Evolutionary conservation across 2,329 filamentous ascomycete species (phyloP), one percentile per base, ranked within the genome.

Genomic region (Hypoxylon sp.): DNA sequence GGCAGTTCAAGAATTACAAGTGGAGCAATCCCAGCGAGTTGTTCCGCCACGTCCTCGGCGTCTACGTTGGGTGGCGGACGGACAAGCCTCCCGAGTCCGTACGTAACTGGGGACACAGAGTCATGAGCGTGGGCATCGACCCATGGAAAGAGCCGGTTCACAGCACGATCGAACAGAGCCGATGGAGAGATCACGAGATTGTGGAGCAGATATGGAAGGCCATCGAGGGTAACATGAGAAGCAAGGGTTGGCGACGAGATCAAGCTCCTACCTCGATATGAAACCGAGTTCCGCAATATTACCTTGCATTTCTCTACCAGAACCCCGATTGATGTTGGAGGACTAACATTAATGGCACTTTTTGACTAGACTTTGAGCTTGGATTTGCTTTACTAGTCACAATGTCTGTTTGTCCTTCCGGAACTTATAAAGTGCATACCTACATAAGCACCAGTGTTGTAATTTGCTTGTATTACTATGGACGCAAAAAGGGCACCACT

Each of bases 1-100:
- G 96, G 96, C 96, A 99, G 81, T 99, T 99, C 83, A 97, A 98
- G 82, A 92, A 90, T 73, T 99, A 99, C 87, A 97, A 97, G 81
- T 99, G 96, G 93, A 91, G 91, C 73, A 91, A 91, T 61, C 93
- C 96, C 0, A 87, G 90, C 13, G 96, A 98, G 76, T 85, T 99
- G 53, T 99, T 99, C 83, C 89, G 90, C 72, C 93, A 98, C 76
- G 92, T 93, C 1, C 85, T 93, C 13, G 96, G 96, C 61, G 84
- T 99, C 53, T 97, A 93, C 76, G 90, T 99, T 1, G 96, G 96
- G 2, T 98, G 94, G 93, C 89, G 92, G 67, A 94, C 93, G 53
- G 94, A 98, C 76, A 86, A 89, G 68, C 81, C 90, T 2, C 96
- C 96, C 1, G 87, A 91, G 59, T 90, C 89, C 45, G 90, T 99